These are phyloP conservation scores for Neofusicoccum kwambonambiense DNA, from an alignment of 2,329 filamentous ascomycete species.

Conservation along the genomic window DNA sequence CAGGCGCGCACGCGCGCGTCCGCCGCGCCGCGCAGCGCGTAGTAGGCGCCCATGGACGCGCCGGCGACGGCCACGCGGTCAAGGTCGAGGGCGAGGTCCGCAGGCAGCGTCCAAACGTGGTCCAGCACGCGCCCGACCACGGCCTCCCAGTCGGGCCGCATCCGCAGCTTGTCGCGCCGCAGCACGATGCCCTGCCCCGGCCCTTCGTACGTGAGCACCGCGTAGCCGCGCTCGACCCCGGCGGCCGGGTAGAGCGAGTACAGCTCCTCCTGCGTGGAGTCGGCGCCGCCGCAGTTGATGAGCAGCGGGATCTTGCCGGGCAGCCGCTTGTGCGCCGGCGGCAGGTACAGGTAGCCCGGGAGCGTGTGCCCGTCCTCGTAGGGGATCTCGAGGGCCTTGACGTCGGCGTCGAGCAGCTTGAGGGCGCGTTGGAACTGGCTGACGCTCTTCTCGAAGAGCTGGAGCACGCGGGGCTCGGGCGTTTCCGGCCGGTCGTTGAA, in stretches of 20 bases:
- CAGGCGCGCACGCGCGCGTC: not conserved
- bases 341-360: not conserved
- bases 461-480: not conserved
- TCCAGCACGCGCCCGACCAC: not conserved
- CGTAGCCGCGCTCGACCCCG: not conserved
- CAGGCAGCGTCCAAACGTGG: not conserved
- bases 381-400: not conserved
- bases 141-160: conserved; percentile 4
- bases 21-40: not conserved
- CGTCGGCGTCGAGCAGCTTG: not conserved
- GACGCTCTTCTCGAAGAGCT: not conserved
- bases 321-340: not conserved
- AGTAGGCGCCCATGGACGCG: not conserved
- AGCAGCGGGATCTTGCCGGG: not conserved
- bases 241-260: not conserved
- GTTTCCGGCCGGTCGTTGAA: not conserved
- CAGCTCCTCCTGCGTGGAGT: conserved; percentile 17
- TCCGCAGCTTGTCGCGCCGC: not conserved
- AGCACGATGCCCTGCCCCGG: conserved; percentile 1
- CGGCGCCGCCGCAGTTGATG: not conserved
- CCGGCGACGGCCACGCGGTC: not conserved
- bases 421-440: not conserved
- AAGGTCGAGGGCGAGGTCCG: not conserved
- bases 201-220: conserved; percentile 6
- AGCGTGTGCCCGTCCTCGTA: not conserved